Base-by-base conservation (phyloP, 2,329 filamentous ascomycete genomes). In the Grosmannia clavigera region DNA sequence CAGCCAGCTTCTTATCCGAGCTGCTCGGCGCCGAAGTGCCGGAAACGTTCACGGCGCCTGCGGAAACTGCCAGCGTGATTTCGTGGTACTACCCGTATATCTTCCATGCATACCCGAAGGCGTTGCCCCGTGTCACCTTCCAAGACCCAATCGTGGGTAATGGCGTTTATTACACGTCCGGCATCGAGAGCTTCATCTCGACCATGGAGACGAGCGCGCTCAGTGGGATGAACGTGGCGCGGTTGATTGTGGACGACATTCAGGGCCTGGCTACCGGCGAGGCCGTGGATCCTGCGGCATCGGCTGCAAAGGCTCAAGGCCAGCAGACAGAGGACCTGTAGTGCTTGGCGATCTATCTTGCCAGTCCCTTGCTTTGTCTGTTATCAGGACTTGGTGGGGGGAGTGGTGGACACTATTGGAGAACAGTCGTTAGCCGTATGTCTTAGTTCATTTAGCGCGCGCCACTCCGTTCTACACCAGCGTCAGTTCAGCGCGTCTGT, bases 201-300 rank as follows among this genome's bases (percentile, higher is more conserved):
- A 96, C 91, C 0, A 97, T 99, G 94, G 94, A 99, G 77, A 96
- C 94, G 7, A 96, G 86, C 70, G 88, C 90, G 1, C 73, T 97
- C 65, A 94, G 94, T 84, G 94, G 94, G 0, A 90, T 82, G 80
- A 94, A 94, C 68, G 85, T 94, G 25, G 90, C 89, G 10, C 79
- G 78, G 64, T 73, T 94, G 59, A 77, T 92, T 54, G 78, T 84
- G 0, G 82, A 92, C 67, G 81, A 81, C 46, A 58, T 64, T 1
- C 60, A 61, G 50, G 63, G 63, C 1, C 57, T 61, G 58, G 19
- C 29, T 6, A 64, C 61, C n/a, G 63, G 63, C 10, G 58, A 40
- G 6, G 58, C 57, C 6, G 58, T 63, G 25, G 43, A 2, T 9
- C 4, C 43, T n/a, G 6, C 19, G 7, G 43, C 43, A 6, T n/a